A percentile compares a stretch with the other conserved stretches of the same genome.
These are phyloP conservation scores for Candida stauntonica DNA, from an alignment of 805 yeast species.

Conservation along the genomic window DNA sequence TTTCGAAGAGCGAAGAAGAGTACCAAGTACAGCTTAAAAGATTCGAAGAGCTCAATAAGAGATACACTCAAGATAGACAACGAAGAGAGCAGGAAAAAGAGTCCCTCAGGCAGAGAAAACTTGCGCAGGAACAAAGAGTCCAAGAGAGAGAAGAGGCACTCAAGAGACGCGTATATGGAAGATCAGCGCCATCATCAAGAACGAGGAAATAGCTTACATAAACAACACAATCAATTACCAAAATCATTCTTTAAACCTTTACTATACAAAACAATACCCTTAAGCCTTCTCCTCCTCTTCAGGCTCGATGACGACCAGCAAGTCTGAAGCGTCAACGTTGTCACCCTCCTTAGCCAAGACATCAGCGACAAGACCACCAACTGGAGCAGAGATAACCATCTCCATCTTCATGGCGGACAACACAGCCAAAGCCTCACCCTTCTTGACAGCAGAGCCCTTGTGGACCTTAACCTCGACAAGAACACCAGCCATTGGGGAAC, in stretches of 20 bases:
- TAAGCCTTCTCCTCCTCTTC: too few relatives aligned
- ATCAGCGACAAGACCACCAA: conserved; percentile 76
- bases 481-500: conserved; percentile 99
- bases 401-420: conserved; percentile 99
- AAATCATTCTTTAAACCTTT: too few relatives aligned
- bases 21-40: conserved; percentile 24
- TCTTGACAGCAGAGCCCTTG: conserved; percentile 83
- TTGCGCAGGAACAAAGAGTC: conserved; percentile 17
- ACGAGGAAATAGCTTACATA: not conserved
- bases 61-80: conserved; percentile 22
- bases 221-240: not conserved
- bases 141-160: conserved; percentile 27
- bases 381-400: conserved; percentile 94
- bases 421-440: conserved; percentile 94
- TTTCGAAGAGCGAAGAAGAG: conserved; percentile 22
- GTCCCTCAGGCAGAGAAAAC: conserved; percentile 14
- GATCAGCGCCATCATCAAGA: conserved; percentile 7
- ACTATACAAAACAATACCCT: too few relatives aligned
- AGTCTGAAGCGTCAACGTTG: conserved; percentile 90
- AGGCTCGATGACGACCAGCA: conserved; percentile 57
- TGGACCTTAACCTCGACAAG: conserved; percentile 91
- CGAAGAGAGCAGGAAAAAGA: conserved; percentile 26
- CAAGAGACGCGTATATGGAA: conserved; percentile 28
- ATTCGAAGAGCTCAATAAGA: conserved; percentile 27
- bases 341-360: conserved; percentile 85